A percentile compares a stretch with the other conserved stretches of the same genome.
Evolutionary conservation across 495 filamentous ascomycete species (phyloP).

Genomic region (Hyaloscypha finlandica): DNA sequence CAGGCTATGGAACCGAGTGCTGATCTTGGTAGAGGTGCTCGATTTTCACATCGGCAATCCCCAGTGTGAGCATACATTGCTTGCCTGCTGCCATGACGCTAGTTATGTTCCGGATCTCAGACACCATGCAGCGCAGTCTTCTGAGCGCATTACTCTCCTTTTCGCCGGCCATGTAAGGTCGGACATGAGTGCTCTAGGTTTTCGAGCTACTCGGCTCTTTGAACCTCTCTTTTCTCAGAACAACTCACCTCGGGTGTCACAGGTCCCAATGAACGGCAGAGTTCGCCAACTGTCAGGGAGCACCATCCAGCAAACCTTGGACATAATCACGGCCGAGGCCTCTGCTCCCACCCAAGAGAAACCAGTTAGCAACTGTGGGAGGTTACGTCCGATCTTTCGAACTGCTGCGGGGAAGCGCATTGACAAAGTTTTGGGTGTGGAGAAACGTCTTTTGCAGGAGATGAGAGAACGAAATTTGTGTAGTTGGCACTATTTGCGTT

Average conservation of each 20-base stretch:
- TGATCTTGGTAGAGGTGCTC: constrained; percentile 49
- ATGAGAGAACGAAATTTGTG: constrained; percentile 16
- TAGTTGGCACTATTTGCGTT: constrained; percentile 20
- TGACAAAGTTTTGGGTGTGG: constrained; percentile 16
- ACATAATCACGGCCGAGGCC: neutral
- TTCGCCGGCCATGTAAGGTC: neutral
- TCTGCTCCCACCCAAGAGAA: neutral
- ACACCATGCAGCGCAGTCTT: constrained; percentile 39
- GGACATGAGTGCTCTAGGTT: constrained; percentile 12
- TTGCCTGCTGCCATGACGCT: constrained; percentile 60
- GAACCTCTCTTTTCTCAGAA: constrained; percentile 7
- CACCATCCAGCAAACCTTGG: neutral
- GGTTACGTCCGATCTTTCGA: constrained; percentile 10
- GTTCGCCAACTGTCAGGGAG: neutral
- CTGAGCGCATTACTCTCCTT: constrained; percentile 16
- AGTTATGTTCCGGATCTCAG: constrained; percentile 57
- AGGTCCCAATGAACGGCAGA: neutral
- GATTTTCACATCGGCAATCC: constrained; percentile 53
- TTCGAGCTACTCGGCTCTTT: constrained; percentile 10
- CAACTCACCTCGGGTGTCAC: neutral
- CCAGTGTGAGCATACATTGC: constrained; percentile 61
- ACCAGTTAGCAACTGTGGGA: constrained; percentile 1
- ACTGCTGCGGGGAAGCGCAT: constrained; percentile 15
- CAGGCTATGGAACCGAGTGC: neutral
- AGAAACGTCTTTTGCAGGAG: neutral